phyloP scores from a whole-genome alignment of 164 flowering plant genomes.

The Vitis rupestris region DNA sequence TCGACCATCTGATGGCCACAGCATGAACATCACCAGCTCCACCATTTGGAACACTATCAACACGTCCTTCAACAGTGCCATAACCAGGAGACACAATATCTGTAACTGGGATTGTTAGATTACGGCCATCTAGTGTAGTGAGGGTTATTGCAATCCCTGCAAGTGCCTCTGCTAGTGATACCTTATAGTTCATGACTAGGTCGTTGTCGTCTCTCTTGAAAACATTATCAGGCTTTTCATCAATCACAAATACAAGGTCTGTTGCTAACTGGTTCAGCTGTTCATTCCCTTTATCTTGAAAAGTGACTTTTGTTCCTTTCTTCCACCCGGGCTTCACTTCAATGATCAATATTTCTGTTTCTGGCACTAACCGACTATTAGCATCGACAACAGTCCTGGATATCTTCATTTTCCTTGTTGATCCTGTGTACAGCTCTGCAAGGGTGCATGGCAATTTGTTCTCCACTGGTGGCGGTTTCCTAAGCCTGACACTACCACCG shows the following conservation, averaged over 20 bases:
- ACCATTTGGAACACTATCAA: too few relatives aligned
- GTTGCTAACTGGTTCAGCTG: constrained; percentile 58
- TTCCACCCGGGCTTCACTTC: constrained; percentile 78
- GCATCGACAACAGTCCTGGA: constrained; percentile 56
- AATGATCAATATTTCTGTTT: constrained; percentile 57
- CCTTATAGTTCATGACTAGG: constrained; percentile 34
- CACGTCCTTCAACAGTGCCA: too few relatives aligned
- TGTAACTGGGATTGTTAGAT: constrained; percentile 39
- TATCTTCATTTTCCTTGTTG: constrained; percentile 76
- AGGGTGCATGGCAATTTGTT: constrained; percentile 63
- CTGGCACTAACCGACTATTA: constrained; percentile 32
- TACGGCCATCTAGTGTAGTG: constrained; percentile 53
- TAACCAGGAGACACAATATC: constrained; percentile 56
- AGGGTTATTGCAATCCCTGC: constrained; percentile 49
- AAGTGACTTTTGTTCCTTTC: constrained; percentile 68
- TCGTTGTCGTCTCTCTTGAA: constrained; percentile 64
- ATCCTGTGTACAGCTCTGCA: constrained; percentile 69
- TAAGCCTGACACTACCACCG: constrained; percentile 26
- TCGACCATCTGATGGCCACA: too few relatives aligned
- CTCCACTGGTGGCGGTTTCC: constrained; percentile 72
- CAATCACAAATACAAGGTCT: constrained; percentile 63
- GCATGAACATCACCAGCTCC: too few relatives aligned
- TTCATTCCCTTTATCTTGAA: constrained; percentile 71
- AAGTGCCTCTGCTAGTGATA: constrained; percentile 55
- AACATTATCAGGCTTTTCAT: constrained; percentile 56